Evolutionary conservation across 495 filamentous ascomycete genomes (phyloP).

Genomic region (Penicilliopsis zonata): DNA sequence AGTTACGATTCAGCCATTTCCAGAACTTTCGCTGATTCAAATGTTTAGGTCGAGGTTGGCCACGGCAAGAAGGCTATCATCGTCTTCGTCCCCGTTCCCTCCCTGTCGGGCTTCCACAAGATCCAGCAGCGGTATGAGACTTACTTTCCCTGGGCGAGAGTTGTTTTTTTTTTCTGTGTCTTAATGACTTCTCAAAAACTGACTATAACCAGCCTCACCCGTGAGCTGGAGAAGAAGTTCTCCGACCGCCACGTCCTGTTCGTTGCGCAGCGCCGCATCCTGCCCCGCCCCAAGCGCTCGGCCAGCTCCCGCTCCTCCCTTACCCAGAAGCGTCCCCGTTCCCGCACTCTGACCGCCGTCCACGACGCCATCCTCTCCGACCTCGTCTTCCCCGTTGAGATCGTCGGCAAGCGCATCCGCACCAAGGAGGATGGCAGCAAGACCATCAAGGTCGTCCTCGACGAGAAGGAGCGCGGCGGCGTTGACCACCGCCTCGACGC

Average conservation of each 20-base stretch:
- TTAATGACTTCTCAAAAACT: too few relatives aligned
- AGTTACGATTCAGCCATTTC: too few relatives aligned
- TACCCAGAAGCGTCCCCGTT: constrained; percentile 96
- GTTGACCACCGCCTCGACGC: constrained; percentile 98
- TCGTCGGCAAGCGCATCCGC: constrained; percentile 93
- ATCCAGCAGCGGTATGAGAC: constrained; percentile 90
- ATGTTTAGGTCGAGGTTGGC: constrained; percentile 96
- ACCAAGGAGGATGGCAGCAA: constrained; percentile 97
- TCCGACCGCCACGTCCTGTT: constrained; percentile 99
- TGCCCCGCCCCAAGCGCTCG: constrained; percentile 93
- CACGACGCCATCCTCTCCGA: constrained; percentile 94
- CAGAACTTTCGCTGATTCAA: too few relatives aligned
- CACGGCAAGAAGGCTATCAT: constrained; percentile 99
- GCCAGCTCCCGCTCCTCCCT: constrained; percentile 83
- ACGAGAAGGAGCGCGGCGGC: constrained; percentile 98
- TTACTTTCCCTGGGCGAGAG: constrained; percentile 1
- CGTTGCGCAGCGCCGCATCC: constrained; percentile 96
- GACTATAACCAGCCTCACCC: constrained; percentile 61
- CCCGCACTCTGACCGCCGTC: constrained; percentile 91
- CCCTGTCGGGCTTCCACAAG: constrained; percentile 90
- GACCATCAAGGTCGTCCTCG: constrained; percentile 92
- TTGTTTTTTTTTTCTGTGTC: too few relatives aligned
- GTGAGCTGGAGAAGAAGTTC: constrained; percentile 99
- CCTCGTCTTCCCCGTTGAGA: constrained; percentile 98
- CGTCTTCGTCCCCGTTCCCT: constrained; percentile 99